Evolutionary conservation across 805 yeast species (phyloP), one percentile per base, ranked within the genome.

Genomic region (Candida xiaguanensis): DNA sequence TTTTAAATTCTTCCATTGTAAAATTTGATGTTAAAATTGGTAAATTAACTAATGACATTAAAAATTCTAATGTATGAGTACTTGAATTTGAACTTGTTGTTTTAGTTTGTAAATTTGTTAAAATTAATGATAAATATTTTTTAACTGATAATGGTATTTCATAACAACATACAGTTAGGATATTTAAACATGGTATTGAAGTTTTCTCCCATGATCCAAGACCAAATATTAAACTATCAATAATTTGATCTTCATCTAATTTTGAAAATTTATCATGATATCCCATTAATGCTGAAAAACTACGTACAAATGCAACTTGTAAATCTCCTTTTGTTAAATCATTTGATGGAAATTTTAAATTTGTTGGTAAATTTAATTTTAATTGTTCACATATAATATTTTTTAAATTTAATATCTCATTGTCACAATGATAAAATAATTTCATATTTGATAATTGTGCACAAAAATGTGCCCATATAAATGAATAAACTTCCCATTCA

Each of bases 191-290:
- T 2, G 95, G 88, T 25, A 82, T 75, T 0, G 88, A 85, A 0
- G 95, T 79, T 44, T 77, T 77, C 44, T 87, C 88, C 86, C 90
- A 83, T 1, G 88, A 79, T 1, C 79, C 74, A 38, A 85, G 59
- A 0, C 86, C 85, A 33, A 71, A 60, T 9, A 82, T 64, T 19
- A 83, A 65, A 0, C 88, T 70, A 40, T 72, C 72, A 13, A 85
- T 70, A 17, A 86, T 65, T 41, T 71, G 76, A 52, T 84, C 90
- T 44, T 81, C 79, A 35, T 81, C 86, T 14, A 58, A 60, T 44
- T 75, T 78, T 6, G 76, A 55, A 44, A 80, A 75, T 18, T 65
- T 56, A 14, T 63, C 65, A 42, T 77, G 80, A 47, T 81, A 82
- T 1, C 85, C 84, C 7, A 81, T 56, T 30, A 84, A 59, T 0